Evolutionary conservation across 352 stramenopile genomes (phyloP), one percentile per base, ranked within the genome.

Genomic region (Globisporangium recalcitrans): DNA sequence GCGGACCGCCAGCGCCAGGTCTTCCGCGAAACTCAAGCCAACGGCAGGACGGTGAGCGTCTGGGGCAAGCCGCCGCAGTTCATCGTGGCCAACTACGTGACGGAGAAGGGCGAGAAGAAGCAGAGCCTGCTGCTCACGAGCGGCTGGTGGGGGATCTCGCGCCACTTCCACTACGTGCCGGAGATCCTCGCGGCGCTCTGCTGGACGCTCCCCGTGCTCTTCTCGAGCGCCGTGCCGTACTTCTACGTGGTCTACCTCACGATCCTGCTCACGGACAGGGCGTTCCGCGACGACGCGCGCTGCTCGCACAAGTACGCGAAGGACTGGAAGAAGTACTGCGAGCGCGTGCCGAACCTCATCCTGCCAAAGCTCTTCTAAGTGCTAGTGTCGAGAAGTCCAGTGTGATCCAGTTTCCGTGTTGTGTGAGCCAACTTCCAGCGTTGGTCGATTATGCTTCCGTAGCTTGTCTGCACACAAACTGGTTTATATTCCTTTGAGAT

Each of bases 291-390:
- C 79, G 93, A 98, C 51, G 90, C 96, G 6, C 88, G 93, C 46
- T 99, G 96, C 71, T 70, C 73, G 7, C 76, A 91, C 62, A 99
- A 99, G 80, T 99, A 99, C 78, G 90, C 88, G 46, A 87, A 95
- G 34, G 94, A 98, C 76, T 99, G 93, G 83, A 80, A 93, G 40
- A 89, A 98, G 67, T 98, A 98, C 66, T 90, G 80, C 67, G 76
- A 82, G 60, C 75, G 78, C 29, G 91, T 97, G 62, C 91, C 90
- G 9, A 85, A 87, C 58, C 88, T 96, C 51, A 95, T 97, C 60
- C 46, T 97, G 13, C 90, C 91, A 6, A 78, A 81, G 27, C 54
- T 97, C 0, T 73, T 96, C 16, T 42, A 42, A 38, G 32, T 38
- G 31, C 31, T 10, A 14, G 9, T 36, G 6, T 10, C 31, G 13